Evolutionary conservation across 768 basidiomycete genomes (phyloP).

Genomic region (Rhizopogon vesiculosus): DNA sequence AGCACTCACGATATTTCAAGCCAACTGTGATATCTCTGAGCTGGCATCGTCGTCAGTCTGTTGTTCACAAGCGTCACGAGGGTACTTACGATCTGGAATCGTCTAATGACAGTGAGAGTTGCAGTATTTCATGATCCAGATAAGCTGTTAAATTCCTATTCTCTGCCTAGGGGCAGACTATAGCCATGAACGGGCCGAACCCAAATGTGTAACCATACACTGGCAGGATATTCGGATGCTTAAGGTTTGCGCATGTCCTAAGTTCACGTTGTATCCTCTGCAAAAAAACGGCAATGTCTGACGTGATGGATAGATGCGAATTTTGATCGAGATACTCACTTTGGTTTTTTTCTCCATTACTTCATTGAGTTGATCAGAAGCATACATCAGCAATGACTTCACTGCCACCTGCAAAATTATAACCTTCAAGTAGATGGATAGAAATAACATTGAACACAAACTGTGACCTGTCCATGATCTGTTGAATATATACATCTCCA

Average conservation of each 20-base stretch:
- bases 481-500: too few relatives aligned
- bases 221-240: slow-evolving; percentile 16
- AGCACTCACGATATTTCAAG: background rate
- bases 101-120: slow-evolving; percentile 2
- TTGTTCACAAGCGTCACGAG: background rate
- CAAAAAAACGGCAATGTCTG: too few relatives aligned
- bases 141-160: slow-evolving; percentile 11
- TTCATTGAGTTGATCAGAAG: too few relatives aligned
- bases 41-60: background rate
- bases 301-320: too few relatives aligned
- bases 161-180: slow-evolving; percentile 17
- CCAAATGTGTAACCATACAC: slow-evolving; percentile 14
- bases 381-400: too few relatives aligned
- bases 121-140: slow-evolving; percentile 4
- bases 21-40: background rate
- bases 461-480: too few relatives aligned
- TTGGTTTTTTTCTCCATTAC: too few relatives aligned
- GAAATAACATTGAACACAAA: too few relatives aligned
- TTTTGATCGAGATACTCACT: too few relatives aligned
- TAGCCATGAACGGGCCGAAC: slow-evolving; percentile 14
- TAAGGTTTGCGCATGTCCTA: background rate
- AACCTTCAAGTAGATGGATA: too few relatives aligned
- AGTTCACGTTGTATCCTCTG: too few relatives aligned
- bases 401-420: too few relatives aligned
- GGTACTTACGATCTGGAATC: slow-evolving; percentile 13